Conservation (phyloP, 2,329 filamentous ascomycete species). For the Fusarium sp. region DNA sequence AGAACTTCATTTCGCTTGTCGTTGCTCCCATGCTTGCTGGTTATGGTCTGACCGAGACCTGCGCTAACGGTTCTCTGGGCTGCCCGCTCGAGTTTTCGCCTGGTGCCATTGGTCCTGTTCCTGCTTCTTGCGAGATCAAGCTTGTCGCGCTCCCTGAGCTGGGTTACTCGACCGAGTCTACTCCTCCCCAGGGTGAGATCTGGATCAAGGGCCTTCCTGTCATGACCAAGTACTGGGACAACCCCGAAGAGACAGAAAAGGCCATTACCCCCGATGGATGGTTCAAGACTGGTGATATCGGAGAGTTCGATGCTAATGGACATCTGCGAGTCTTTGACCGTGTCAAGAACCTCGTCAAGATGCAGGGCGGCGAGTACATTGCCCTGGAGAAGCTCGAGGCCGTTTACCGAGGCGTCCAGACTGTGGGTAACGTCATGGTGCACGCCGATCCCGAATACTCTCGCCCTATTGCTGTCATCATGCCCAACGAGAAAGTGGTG, state of each 20-base stretch:
- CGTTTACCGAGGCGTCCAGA: conserved; percentile 83
- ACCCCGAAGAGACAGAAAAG: conserved; percentile 85
- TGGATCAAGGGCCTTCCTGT: conserved; percentile 85
- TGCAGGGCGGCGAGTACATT: conserved; percentile 94
- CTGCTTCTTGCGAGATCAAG: conserved; percentile 86
- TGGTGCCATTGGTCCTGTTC: conserved; percentile 80
- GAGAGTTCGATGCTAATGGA: conserved; percentile 84
- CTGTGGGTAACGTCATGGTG: conserved; percentile 88
- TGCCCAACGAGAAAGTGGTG: conserved; percentile 73
- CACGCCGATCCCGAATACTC: conserved; percentile 81
- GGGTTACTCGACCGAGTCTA: conserved; percentile 81
- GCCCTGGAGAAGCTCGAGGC: conserved; percentile 96
- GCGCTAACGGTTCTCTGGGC: conserved; percentile 83
- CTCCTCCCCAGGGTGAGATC: conserved; percentile 90
- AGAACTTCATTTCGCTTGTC: conserved; percentile 90
- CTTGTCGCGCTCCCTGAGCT: conserved; percentile 90
- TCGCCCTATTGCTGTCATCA: conserved; percentile 85
- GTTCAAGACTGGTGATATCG: conserved; percentile 98
- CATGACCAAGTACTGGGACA: conserved; percentile 82
- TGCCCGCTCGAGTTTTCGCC: conserved; percentile 88
- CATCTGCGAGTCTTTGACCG: conserved; percentile 91
- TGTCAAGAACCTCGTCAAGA: conserved; percentile 99
- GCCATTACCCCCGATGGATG: conserved; percentile 86
- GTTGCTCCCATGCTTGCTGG: conserved; percentile 94
- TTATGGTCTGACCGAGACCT: conserved; percentile 95